A percentile compares a stretch with the other conserved stretches of the same genome.
These are phyloP conservation scores for Orbilia brochopaga DNA, from an alignment of 2,329 filamentous ascomycete species.

Conservation along the genomic window DNA sequence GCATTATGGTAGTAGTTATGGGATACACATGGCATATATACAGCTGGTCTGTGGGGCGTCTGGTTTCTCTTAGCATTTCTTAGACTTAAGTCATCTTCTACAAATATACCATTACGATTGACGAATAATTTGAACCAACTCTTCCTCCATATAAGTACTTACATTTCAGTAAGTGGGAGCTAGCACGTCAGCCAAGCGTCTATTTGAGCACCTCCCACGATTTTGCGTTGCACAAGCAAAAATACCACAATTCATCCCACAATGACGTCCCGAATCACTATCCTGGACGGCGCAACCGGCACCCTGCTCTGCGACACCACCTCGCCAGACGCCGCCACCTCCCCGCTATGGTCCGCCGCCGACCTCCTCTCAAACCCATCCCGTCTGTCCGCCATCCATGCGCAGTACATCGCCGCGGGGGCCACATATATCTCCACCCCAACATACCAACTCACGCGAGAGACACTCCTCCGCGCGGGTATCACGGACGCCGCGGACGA, in stretches of 20 bases:
- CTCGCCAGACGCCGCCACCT: constrained; percentile 41
- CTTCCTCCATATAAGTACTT: no score
- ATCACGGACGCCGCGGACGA: constrained; percentile 25
- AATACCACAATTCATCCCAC: not conserved
- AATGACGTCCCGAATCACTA: constrained; percentile 25
- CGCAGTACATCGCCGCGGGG: constrained; percentile 24
- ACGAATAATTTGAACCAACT: no score
- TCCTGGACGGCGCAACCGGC: constrained; percentile 40
- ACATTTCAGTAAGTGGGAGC: no score
- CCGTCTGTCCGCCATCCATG: constrained; percentile 26
- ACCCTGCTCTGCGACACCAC: constrained; percentile 44
- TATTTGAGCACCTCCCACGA: no score
- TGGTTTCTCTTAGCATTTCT: not conserved
- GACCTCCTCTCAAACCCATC: constrained; percentile 26
- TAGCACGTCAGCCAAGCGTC: no score
- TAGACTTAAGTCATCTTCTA: constrained; percentile 2
- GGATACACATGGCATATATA: constrained; percentile 3
- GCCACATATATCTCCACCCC: constrained; percentile 27
- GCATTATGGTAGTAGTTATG: not conserved
- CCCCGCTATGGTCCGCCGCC: constrained; percentile 24
- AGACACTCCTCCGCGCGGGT: constrained; percentile 24
- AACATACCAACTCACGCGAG: constrained; percentile 38
- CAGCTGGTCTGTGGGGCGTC: not conserved
- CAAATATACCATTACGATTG: no score
- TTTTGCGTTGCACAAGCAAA: not conserved